A percentile compares a stretch with the other conserved stretches of the same genome.
Conservation (phyloP, 139 green algal genomes). For the Micromonas pusilla region DNA sequence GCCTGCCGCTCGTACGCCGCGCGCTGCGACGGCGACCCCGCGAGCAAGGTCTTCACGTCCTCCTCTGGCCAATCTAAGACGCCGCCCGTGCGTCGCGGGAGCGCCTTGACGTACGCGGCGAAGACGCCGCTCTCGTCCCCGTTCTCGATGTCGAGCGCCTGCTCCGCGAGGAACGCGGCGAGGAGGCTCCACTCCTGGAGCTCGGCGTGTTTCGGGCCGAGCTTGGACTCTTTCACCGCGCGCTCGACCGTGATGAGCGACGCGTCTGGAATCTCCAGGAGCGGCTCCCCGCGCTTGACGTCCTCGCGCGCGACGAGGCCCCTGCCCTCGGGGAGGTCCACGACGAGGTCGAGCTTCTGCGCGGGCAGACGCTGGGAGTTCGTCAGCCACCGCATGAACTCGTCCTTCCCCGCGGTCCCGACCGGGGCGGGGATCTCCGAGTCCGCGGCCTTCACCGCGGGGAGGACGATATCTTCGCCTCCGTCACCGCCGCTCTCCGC, state of each 20-base stretch:
- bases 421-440: not conserved
- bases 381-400: not conserved
- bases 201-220: not conserved
- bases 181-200: slow-evolving; percentile 18
- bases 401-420: not conserved
- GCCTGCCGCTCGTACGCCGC: slow-evolving; percentile 7
- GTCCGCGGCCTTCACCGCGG: not conserved
- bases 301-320: slow-evolving; percentile 10
- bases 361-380: not conserved
- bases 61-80: slow-evolving; percentile 20
- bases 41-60: slow-evolving; percentile 2
- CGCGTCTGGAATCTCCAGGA: not conserved
- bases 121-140: not conserved
- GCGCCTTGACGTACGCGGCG: slow-evolving; percentile 3
- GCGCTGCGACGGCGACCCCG: not conserved
- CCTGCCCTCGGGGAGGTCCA: not conserved
- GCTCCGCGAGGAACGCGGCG: slow-evolving; percentile 17
- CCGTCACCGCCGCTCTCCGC: not conserved
- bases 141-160: not conserved
- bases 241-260: slow-evolving; percentile 12
- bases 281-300: not conserved
- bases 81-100: slow-evolving; percentile 7
- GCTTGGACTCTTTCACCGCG: not conserved
- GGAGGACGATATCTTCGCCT: not conserved
- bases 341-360: slow-evolving; percentile 12